Evolutionary conservation across 2,329 filamentous ascomycete species (phyloP), one percentile per base, ranked within the genome.

Genomic region (Hypoxylon sp.): DNA sequence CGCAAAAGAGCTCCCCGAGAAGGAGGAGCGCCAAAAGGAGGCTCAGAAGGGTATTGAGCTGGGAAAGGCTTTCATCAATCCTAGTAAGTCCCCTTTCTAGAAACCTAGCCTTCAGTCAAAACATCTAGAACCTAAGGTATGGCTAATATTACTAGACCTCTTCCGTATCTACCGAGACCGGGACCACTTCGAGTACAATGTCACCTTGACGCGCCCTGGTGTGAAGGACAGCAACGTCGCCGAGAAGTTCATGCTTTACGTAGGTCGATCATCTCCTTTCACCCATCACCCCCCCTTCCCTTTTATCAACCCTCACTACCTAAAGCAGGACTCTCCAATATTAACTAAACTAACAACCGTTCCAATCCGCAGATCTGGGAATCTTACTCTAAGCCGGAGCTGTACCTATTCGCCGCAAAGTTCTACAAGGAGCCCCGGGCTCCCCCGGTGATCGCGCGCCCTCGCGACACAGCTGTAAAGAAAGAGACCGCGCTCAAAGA

Each of bases 91-190:
- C 6, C n/a, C 7, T 10, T 60, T 65, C 62, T 25, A 32, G 10
- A 34, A 19, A 14, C 7, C 6, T 9, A 30, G 28, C 30, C 21
- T 50, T 25, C 19, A 17, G 11, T 21, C 19, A 36, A 23, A 21
- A 14, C n/a, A 30, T 53, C 7, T 53, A 14, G 36, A 41, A 56
- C n/a, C 23, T 28, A 14, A 14, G 2, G 43, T 2, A 34, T 21
- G 7, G 46, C 21, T 3, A 23, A 14, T 21, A 34, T 11, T 2
- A 19, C 32, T 63, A 90, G 89, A 83, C 34, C 80, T 87, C n/a
- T 88, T 89, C 74, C 89, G 88, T 65, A 78, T 92, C 66, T 93
- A 91, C 78, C 80, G 78, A 17, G 92, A 96, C 75, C 60, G 73
- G 2, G 85, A 85, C 0, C 86, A 84, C 51, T 92, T 93, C 75